Conservation (phyloP, 768 basidiomycete genomes). For the Pulveroboletus frians region DNA sequence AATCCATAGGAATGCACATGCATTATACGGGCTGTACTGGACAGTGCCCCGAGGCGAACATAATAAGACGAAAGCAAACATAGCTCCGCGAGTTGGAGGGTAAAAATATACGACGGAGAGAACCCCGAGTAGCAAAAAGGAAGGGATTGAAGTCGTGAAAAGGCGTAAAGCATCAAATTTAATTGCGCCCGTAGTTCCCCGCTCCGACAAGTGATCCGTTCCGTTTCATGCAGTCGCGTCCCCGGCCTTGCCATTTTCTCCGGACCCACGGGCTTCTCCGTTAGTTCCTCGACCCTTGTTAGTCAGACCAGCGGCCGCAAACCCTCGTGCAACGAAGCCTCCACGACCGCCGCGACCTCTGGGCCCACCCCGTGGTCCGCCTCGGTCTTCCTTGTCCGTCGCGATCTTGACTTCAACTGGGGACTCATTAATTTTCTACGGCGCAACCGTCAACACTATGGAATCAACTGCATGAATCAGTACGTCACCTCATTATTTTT, state of each 20-base stretch:
- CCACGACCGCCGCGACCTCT: slow-evolving; percentile 48
- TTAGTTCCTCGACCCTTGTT: slow-evolving; percentile 28
- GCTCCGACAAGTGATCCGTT: slow-evolving; percentile 11
- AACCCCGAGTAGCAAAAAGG: slow-evolving; percentile 8
- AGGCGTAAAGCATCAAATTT: slow-evolving; percentile 14
- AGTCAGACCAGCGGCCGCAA: slow-evolving; percentile 67
- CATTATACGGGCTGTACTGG: slow-evolving; percentile 16
- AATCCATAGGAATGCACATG: slow-evolving; percentile 17
- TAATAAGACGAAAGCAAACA: slow-evolving; percentile 20
- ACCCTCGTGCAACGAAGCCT: slow-evolving; percentile 54
- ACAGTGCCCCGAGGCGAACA: slow-evolving; percentile 17
- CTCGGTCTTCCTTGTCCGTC: slow-evolving; percentile 46
- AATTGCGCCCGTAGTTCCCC: slow-evolving; percentile 16
- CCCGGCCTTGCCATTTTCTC: slow-evolving; percentile 25
- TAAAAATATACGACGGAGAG: slow-evolving; percentile 9
- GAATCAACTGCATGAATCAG: slow-evolving; percentile 13
- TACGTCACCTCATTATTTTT: slow-evolving; percentile 61
- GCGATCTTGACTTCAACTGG: slow-evolving; percentile 68
- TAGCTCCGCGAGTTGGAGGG: slow-evolving; percentile 19
- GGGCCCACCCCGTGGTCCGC: slow-evolving; percentile 44
- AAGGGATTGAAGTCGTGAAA: slow-evolving; percentile 15
- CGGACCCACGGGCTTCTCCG: slow-evolving; percentile 26
- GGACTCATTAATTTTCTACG: slow-evolving; percentile 65
- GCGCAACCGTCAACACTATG: slow-evolving; percentile 4
- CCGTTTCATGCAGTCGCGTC: slow-evolving; percentile 22